Evolutionary conservation across 495 filamentous ascomycete species (phyloP), one percentile per base, ranked within the genome.

Genomic region (Cladorrhinum samala): DNA sequence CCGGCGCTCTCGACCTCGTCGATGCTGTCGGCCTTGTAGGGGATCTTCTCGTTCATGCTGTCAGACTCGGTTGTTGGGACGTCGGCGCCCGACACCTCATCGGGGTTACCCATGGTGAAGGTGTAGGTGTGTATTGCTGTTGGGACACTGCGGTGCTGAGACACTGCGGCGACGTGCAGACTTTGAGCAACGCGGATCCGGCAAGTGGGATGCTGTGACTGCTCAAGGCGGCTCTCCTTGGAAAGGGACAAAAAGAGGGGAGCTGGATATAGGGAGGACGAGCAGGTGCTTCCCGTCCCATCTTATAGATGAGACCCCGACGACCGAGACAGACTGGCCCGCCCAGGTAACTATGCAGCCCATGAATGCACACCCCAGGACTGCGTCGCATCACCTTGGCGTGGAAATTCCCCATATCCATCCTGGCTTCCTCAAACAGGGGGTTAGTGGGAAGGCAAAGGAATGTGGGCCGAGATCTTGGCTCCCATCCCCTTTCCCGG

Each of bases 21-120:
- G 36, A 40, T 19, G 20, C 56, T 50, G 27, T 40, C 27, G 6
- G 23, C 30, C 49, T 66, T 62, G 49, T 36, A 18, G 42, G 44
- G 20, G 40, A 23, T 37, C 56, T 64, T 65, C 57, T 67, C 62
- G 54, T 67, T 61, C 47, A 67, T 49, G 51, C 62, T 65, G 48
- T 60, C 58, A 18, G 55, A 60, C 49, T 67, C 64, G 25, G 64
- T 65, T 6, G 62, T 59, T 16, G 61, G 58, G 33, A 63, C 43
- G 47, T 67, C 60, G 13, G 38, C 53, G 17, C 53, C 37, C 36
- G 59, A 54, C 20, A 63, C 62, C 43, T 65, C 62, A 49, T 40
- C 36, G 2, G 62, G n/a, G 57, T 51, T 37, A 55, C 59, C 64
- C 64, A 67, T 67, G 42, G n/a, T 25, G 40, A 24, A 14, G 25